Evolutionary conservation across 2,329 filamentous ascomycete species (phyloP).

Genomic region (Ophiognomonia clavigignenti-juglandacearum): DNA sequence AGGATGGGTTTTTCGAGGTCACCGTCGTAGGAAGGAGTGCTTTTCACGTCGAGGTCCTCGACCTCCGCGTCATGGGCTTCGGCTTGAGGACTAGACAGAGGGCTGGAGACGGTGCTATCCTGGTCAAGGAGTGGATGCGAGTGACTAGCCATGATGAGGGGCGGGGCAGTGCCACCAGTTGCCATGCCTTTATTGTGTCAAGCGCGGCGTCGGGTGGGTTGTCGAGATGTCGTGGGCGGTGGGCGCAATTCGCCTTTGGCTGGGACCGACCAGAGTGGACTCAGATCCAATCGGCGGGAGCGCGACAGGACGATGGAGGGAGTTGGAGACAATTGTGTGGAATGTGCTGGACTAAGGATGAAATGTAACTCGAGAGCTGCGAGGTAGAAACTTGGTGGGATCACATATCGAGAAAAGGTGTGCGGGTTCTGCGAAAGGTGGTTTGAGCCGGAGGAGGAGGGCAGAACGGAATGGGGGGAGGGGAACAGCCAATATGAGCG

Average conservation of each 20-base stretch:
- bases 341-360: background rate
- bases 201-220: background rate
- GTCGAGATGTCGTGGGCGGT: slow-evolving; percentile 1
- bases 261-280: slow-evolving; percentile 1
- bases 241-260: slow-evolving; percentile 9
- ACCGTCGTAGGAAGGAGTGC: slow-evolving; percentile 13
- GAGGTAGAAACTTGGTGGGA: slow-evolving; percentile 3
- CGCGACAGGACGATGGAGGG: background rate
- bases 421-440: background rate
- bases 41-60: slow-evolving; percentile 41
- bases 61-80: slow-evolving; percentile 58
- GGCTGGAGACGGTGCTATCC: slow-evolving; percentile 77
- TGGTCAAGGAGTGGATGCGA: slow-evolving; percentile 44
- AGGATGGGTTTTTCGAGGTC: slow-evolving; percentile 22
- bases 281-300: background rate
- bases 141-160: slow-evolving; percentile 44
- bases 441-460: background rate
- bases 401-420: slow-evolving; percentile 6
- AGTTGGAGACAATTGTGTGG: background rate
- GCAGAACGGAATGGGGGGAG: slow-evolving; percentile 2
- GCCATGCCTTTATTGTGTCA: slow-evolving; percentile 37
- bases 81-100: slow-evolving; percentile 82
- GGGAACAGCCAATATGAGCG: background rate
- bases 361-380: slow-evolving; percentile 6
- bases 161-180: slow-evolving; percentile 42